Conservation (phyloP, 2,329 filamentous ascomycete species). For the Chrysosporium keratinophilum region DNA sequence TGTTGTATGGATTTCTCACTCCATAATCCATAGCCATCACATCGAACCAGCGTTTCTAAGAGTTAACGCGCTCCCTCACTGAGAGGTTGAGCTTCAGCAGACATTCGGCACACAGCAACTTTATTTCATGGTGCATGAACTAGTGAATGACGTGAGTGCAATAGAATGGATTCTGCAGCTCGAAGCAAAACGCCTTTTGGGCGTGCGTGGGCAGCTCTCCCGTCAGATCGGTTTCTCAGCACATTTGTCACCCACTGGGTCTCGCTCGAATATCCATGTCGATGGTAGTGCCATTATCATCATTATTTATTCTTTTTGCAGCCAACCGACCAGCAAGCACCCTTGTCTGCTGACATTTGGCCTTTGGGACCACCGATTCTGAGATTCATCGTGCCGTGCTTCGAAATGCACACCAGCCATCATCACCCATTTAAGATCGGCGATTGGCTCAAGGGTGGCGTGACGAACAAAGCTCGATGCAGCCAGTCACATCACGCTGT, state of each 20-base stretch:
- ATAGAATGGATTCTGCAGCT: no score
- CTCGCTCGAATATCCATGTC: no score
- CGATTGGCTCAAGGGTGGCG: neutral
- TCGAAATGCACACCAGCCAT: neutral
- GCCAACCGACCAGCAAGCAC: neutral
- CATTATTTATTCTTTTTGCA: neutral
- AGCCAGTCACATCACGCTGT: neutral
- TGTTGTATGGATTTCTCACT: neutral
- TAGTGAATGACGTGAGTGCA: no score
- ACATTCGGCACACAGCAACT: neutral
- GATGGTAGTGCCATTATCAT: no score
- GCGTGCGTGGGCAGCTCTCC: no score
- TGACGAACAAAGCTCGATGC: neutral
- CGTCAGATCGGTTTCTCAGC: no score
- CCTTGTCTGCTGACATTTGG: neutral
- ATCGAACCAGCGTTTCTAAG: no score
- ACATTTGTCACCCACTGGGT: no score
- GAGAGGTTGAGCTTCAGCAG: no score
- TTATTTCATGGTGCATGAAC: neutral
- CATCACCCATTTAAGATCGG: neutral
- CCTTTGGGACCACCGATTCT: neutral
- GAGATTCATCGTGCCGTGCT: neutral
- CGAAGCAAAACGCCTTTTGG: no score
- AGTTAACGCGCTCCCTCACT: no score
- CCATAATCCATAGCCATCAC: neutral